Percentiles rank a stretch among this genome's conserved stretches.
Evolutionary conservation across 2,329 filamentous ascomycete species (phyloP).

Genomic region (Epichloe coenophiala): DNA sequence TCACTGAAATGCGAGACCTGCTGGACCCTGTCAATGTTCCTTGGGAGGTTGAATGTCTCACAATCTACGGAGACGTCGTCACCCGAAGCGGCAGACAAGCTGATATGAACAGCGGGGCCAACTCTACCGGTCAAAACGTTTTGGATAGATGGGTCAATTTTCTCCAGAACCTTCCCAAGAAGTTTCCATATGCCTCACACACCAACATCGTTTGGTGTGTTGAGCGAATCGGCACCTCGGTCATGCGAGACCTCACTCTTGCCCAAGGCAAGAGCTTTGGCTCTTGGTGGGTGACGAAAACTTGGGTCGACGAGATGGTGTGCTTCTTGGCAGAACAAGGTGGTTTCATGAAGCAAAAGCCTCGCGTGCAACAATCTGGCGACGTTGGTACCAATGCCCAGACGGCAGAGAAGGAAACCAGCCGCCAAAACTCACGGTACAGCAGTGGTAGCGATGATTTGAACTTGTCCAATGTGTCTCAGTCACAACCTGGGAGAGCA

Average conservation of each 20-base stretch:
- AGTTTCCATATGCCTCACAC: slow-evolving; percentile 62
- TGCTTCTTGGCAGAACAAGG: slow-evolving; percentile 81
- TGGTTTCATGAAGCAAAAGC: slow-evolving; percentile 61
- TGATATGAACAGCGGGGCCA: slow-evolving; percentile 11
- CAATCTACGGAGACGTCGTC: slow-evolving; percentile 45
- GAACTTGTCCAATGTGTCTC: slow-evolving; percentile 29
- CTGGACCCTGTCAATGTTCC: slow-evolving; percentile 54
- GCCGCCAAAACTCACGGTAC: slow-evolving; percentile 23
- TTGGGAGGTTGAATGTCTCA: slow-evolving; percentile 50
- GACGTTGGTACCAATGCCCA: slow-evolving; percentile 20
- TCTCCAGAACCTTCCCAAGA: slow-evolving; percentile 50
- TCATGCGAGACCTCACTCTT: slow-evolving; percentile 71
- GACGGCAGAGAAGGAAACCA: slow-evolving; percentile 21
- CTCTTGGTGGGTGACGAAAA: slow-evolving; percentile 92
- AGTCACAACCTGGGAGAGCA: slow-evolving; percentile 34
- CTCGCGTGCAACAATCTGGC: slow-evolving; percentile 17
- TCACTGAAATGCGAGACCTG: slow-evolving; percentile 56
- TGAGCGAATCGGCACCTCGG: slow-evolving; percentile 60
- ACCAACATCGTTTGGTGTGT: slow-evolving; percentile 65
- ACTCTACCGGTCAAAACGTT: slow-evolving; percentile 44
- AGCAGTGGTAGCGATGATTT: slow-evolving; percentile 33
- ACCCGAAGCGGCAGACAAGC: slow-evolving; percentile 30
- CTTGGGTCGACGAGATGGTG: slow-evolving; percentile 91
- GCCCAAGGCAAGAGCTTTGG: slow-evolving; percentile 68
- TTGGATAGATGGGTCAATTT: slow-evolving; percentile 70